A percentile compares a stretch with the other conserved stretches of the same genome.
Conservation (phyloP, 352 stramenopile genomes). For the Globisporangium spiculum region DNA sequence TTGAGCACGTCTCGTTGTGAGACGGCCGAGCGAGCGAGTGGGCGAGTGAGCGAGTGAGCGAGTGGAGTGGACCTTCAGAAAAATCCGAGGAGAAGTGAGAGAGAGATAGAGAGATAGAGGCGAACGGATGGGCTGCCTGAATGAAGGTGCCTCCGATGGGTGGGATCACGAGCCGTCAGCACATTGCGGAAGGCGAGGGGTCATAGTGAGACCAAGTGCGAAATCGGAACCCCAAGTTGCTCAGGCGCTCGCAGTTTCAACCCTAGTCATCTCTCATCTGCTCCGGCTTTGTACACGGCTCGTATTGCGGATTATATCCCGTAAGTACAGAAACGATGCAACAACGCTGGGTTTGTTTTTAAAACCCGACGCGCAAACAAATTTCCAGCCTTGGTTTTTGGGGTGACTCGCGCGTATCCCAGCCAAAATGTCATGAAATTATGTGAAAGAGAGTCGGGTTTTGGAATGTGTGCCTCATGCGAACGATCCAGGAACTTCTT, state of each 20-base stretch:
- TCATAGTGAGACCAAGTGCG: not conserved
- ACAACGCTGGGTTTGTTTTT: not conserved
- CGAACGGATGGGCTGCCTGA: not conserved
- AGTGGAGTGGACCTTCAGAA: slow-evolving; percentile 3
- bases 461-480: not conserved
- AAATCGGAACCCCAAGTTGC: not conserved
- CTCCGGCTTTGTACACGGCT: no score
- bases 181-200: not conserved
- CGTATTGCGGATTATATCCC: not conserved
- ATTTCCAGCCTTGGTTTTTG: not conserved
- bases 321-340: not conserved
- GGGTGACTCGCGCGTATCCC: not conserved
- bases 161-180: not conserved
- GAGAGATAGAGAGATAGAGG: not conserved
- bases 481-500: no score
- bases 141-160: not conserved
- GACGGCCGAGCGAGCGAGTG: not conserved
- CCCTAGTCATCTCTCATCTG: not conserved
- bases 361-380: not conserved
- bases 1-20: slow-evolving; percentile 11
- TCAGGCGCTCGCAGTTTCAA: not conserved
- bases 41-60: not conserved
- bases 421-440: not conserved
- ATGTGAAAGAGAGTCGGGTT: not conserved
- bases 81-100: not conserved